Evolutionary conservation across 805 yeast genomes (phyloP).

Genomic region (Candida nonsorbophila): DNA sequence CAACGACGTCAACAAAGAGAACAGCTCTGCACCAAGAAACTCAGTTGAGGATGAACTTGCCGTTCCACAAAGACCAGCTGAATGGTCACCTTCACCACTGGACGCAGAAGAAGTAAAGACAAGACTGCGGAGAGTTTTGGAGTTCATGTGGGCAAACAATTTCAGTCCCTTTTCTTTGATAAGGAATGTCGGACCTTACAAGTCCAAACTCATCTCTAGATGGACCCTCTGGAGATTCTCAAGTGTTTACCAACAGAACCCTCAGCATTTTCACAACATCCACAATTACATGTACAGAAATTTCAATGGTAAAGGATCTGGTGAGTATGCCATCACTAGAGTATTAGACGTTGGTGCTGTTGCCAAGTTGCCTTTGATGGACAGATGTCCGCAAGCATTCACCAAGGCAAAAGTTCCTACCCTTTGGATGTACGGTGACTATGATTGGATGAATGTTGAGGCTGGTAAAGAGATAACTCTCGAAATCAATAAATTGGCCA

Average conservation of each 20-base stretch:
- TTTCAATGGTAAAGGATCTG: slow-evolving; percentile 54
- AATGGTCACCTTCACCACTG: slow-evolving; percentile 13
- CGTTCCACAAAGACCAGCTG: slow-evolving; percentile 12
- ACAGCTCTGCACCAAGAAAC: background rate
- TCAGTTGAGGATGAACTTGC: slow-evolving; percentile 4
- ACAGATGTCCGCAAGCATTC: slow-evolving; percentile 40
- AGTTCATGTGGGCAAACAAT: slow-evolving; percentile 48
- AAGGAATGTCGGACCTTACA: slow-evolving; percentile 48
- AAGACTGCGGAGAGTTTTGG: slow-evolving; percentile 25
- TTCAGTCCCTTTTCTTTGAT: slow-evolving; percentile 51
- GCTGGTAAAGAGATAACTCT: slow-evolving; percentile 47
- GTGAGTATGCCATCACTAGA: slow-evolving; percentile 60
- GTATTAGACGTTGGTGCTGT: slow-evolving; percentile 56
- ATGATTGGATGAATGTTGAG: slow-evolving; percentile 65
- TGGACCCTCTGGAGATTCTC: slow-evolving; percentile 50
- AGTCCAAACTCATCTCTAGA: slow-evolving; percentile 43
- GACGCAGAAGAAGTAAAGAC: slow-evolving; percentile 9
- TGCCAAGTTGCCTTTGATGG: slow-evolving; percentile 51
- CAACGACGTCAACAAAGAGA: slow-evolving; percentile 1
- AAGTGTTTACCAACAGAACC: slow-evolving; percentile 34
- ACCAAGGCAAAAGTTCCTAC: slow-evolving; percentile 41
- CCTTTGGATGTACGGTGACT: slow-evolving; percentile 62
- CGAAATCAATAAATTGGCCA: slow-evolving; percentile 21
- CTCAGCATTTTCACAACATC: slow-evolving; percentile 30
- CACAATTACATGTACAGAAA: slow-evolving; percentile 52